These are phyloP conservation scores for Penicillium freii DNA, from an alignment of 2,329 filamentous ascomycete species.

Conservation along the genomic window DNA sequence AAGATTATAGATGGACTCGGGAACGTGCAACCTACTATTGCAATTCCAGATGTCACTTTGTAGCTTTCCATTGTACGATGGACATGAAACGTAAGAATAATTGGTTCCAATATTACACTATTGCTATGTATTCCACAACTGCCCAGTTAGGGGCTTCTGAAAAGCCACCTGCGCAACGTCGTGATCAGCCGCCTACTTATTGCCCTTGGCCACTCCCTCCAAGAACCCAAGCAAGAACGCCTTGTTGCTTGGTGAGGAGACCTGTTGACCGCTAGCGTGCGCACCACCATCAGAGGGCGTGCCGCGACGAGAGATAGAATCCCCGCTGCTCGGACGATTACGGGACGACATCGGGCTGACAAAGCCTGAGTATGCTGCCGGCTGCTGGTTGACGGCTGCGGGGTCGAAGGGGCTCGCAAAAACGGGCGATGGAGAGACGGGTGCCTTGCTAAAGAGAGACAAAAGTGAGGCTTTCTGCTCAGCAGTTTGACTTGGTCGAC, in stretches of 20 bases:
- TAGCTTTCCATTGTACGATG: too few species aligned
- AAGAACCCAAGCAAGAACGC: slow-evolving; percentile 75
- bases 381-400: slow-evolving; percentile 18
- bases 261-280: slow-evolving; percentile 48
- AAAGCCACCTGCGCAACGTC: background rate
- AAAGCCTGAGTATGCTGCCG: slow-evolving; percentile 23
- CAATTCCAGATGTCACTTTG: too few species aligned
- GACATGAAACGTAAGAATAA: background rate
- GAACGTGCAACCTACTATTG: too few species aligned
- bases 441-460: slow-evolving; percentile 61
- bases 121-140: background rate
- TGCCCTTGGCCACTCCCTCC: slow-evolving; percentile 54
- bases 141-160: background rate
- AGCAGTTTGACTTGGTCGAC: slow-evolving; percentile 42
- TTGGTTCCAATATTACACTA: background rate
- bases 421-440: slow-evolving; percentile 25
- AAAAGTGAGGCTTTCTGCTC: slow-evolving; percentile 53
- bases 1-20: background rate
- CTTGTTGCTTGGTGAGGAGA: slow-evolving; percentile 65
- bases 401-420: slow-evolving; percentile 23
- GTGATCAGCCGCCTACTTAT: slow-evolving; percentile 22
- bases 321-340: slow-evolving; percentile 20
- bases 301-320: slow-evolving; percentile 20
- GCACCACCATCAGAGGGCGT: slow-evolving; percentile 34
- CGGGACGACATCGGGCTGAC: slow-evolving; percentile 35